Conservation (phyloP, 345 rosid species). For the Lumnitzera littorea region DNA sequence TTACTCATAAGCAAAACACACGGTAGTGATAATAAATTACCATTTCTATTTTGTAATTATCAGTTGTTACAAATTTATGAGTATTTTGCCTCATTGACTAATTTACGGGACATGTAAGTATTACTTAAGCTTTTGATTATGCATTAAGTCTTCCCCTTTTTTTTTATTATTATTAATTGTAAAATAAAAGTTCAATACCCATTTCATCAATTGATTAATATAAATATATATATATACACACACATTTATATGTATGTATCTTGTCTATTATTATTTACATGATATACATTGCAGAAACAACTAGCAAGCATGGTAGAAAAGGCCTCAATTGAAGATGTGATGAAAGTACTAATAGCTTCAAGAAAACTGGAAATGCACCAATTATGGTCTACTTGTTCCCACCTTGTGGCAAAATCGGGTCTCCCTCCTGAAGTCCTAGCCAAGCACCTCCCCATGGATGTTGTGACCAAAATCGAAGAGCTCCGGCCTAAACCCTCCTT, state of each 20-base stretch:
- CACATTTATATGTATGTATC: neutral
- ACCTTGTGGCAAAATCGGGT: constrained; percentile 86
- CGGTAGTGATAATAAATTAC: no score
- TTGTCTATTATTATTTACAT: constrained; percentile 3
- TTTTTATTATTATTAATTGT: no score
- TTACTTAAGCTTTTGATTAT: no score
- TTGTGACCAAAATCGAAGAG: constrained; percentile 48
- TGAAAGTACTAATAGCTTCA: constrained; percentile 95
- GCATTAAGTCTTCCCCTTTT: no score
- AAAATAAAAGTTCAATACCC: no score
- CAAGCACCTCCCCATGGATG: constrained; percentile 41
- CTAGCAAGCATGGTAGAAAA: constrained; percentile 91
- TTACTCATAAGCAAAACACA: no score
- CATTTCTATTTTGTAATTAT: no score
- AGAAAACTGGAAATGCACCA: constrained; percentile 97
- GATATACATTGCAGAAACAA: constrained; percentile 54
- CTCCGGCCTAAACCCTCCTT: constrained; percentile 34
- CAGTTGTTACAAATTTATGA: no score
- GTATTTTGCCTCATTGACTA: no score
- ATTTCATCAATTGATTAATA: no score
- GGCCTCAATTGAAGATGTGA: constrained; percentile 94
- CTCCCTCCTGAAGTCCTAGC: constrained; percentile 38
- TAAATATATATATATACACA: no score
- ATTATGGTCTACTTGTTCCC: constrained; percentile 95
- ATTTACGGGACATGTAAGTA: no score